A percentile compares a stretch with the other conserved stretches of the same genome.
Evolutionary conservation across 495 filamentous ascomycete species (phyloP).

Genomic region (Elaphomyces granulatus): DNA sequence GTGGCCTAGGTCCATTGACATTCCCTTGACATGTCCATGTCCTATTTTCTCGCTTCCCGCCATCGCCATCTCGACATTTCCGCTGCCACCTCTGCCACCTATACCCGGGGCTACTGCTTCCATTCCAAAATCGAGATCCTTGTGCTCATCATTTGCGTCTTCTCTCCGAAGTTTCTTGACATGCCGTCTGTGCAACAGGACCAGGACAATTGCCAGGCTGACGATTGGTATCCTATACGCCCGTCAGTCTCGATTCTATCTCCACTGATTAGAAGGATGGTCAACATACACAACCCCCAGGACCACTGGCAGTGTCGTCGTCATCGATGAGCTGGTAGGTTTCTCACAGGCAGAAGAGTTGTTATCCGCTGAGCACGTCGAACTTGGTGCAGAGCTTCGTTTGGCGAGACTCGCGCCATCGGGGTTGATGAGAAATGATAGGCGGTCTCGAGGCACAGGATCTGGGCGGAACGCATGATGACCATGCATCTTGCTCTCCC

Average conservation of each 20-base stretch:
- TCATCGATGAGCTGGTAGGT: constrained; percentile 38
- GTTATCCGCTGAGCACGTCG: constrained; percentile 3
- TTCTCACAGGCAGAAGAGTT: constrained; percentile 30
- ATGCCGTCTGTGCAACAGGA: constrained; percentile 66
- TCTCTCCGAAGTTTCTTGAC: constrained; percentile 58
- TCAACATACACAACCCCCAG: constrained; percentile 74
- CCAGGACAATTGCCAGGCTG: constrained; percentile 47
- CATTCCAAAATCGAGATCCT: constrained; percentile 87
- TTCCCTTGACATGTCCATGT: constrained; percentile 44
- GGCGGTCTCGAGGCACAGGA: constrained; percentile 15
- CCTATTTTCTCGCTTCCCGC: constrained; percentile 7
- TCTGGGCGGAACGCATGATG: constrained; percentile 13
- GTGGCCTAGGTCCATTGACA: constrained; percentile 61
- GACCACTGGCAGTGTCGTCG: constrained; percentile 59
- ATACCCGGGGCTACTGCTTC: constrained; percentile 31
- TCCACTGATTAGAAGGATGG: not conserved
- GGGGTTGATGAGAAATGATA: constrained; percentile 13
- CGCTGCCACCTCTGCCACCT: not conserved
- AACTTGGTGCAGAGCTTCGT: not conserved
- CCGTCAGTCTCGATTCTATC: constrained; percentile 11
- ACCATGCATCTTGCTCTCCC: not conserved
- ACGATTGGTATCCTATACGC: constrained; percentile 57
- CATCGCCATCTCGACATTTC: constrained; percentile 1
- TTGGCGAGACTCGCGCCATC: constrained; percentile 16
- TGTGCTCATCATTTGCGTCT: constrained; percentile 77